Base-by-base conservation (phyloP, 2,329 filamentous ascomycete species). In the Fusarium kyushuense region DNA sequence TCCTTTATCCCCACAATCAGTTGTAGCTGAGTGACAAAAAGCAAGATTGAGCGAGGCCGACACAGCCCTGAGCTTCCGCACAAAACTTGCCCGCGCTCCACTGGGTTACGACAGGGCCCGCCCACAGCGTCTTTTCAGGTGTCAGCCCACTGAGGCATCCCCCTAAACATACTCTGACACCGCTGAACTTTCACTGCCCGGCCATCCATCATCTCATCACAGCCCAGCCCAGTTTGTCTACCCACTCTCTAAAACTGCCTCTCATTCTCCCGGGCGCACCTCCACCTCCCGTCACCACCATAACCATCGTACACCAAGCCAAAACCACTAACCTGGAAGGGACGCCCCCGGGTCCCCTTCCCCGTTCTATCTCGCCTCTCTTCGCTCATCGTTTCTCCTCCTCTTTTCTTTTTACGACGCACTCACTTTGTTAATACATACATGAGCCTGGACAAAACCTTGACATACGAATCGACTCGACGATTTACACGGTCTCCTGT, bases 301-400 rank as follows among this genome's bases (percentile, higher is more conserved):
- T 63, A 67, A 47, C 42, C 47, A 69, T 66, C 58, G 49, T 58
- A 58, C 60, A 69, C 65, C 52, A 69, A 64, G 46, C 60, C 56
- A 60, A 69, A 67, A 56, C 60, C 56, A 60, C 56, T 68, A 54
- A 54, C 47, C 47, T 51, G 47, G 47, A 51, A 51, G 47, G 65
- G 59, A 61, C 65, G 45, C 65, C 65, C 65, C 56, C 58, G 41
- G 65, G 47, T 63, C 62, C 54, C 46, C 47, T 67, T 54, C 61
- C 65, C 64, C 58, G 56, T 69, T 69, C 61, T 58, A 66, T 70
- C 49, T 69, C 63, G 66, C 66, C 66, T 69, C 63, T 67, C 64
- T 58, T 69, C 54, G 57, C 63, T 58, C 66, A 53, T 69, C 47
- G 36, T 53, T 65, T 52, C 69, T 69, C 58, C 56, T 70, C 58